Conservation (phyloP, 257 asterid genomes). For the Ehretia macrophylla region DNA sequence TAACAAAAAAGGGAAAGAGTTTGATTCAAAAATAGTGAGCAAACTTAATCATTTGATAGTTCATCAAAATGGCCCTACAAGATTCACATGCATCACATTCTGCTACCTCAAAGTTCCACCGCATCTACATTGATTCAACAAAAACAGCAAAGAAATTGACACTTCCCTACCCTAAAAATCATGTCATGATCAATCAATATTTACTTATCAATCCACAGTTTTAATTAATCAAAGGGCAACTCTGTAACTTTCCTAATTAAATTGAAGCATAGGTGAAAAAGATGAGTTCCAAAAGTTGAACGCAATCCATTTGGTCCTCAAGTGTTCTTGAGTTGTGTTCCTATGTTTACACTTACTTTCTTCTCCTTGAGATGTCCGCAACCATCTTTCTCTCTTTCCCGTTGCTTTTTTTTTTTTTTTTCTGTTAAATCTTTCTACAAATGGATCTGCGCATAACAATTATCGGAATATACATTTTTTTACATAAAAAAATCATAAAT, state of each 20-base stretch:
- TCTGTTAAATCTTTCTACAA: too few relatives aligned
- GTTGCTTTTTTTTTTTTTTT: neutral
- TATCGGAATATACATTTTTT: too few relatives aligned
- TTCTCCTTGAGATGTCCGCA: constrained; percentile 54
- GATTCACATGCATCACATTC: constrained; percentile 50
- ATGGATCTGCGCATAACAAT: too few relatives aligned
- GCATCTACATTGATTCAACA: neutral
- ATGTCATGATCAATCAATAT: neutral
- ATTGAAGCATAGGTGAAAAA: constrained; percentile 1
- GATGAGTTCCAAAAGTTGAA: constrained; percentile 47
- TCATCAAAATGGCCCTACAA: constrained; percentile 50
- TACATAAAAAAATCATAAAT: too few relatives aligned
- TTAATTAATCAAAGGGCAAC: too few relatives aligned
- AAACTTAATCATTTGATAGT: constrained; percentile 50
- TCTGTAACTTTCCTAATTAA: too few relatives aligned
- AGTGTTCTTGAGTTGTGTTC: constrained; percentile 54
- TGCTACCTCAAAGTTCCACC: constrained; percentile 12
- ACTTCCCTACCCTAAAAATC: constrained; percentile 10
- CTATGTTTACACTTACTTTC: constrained; percentile 38
- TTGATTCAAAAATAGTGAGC: constrained; percentile 21
- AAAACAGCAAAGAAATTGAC: constrained; percentile 10
- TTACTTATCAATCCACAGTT: too few relatives aligned
- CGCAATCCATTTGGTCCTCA: constrained; percentile 60
- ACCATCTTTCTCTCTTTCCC: constrained; percentile 31
- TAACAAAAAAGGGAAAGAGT: too few relatives aligned